Conservation (phyloP, 768 basidiomycete species). For the Amanita molliuscula region DNA sequence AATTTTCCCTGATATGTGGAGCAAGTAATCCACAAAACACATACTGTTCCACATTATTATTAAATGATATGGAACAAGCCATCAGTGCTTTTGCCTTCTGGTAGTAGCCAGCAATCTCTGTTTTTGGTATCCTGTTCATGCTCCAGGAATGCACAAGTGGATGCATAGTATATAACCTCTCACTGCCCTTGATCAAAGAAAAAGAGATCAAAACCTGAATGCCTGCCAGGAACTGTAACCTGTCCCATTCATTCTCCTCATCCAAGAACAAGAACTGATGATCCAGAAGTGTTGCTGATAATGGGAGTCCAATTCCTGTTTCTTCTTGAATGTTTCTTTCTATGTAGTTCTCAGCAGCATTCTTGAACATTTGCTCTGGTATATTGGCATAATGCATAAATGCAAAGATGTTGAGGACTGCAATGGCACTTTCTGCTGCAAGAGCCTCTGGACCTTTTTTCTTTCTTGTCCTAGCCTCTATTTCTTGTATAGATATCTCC, state of each 20-base stretch:
- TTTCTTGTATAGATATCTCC: too few species aligned
- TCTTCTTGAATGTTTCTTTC: background rate
- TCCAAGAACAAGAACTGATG: too few species aligned
- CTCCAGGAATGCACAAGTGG: too few species aligned
- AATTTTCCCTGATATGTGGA: constrained; percentile 4
- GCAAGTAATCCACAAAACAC: background rate
- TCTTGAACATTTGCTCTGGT: constrained; percentile 8
- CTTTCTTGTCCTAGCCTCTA: background rate
- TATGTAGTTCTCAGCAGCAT: too few species aligned
- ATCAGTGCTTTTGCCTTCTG: background rate
- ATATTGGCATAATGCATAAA: constrained; percentile 12
- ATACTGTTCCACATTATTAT: background rate
- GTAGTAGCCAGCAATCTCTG: background rate
- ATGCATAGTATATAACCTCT: too few species aligned
- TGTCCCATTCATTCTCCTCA: constrained; percentile 6
- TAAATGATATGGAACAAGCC: background rate
- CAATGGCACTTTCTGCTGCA: constrained; percentile 11
- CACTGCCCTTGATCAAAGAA: too few species aligned
- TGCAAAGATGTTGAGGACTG: constrained; percentile 9
- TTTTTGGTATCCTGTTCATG: background rate
- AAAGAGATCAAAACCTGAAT: too few species aligned
- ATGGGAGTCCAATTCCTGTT: background rate
- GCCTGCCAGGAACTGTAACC: too few species aligned
- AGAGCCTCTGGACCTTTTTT: background rate
- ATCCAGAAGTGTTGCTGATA: constrained; percentile 2